A percentile compares a stretch with the other conserved stretches of the same genome.
These are phyloP conservation scores for Pseudogymnoascus sp. DNA, from an alignment of 2,329 filamentous ascomycete genomes.

Conservation along the genomic window DNA sequence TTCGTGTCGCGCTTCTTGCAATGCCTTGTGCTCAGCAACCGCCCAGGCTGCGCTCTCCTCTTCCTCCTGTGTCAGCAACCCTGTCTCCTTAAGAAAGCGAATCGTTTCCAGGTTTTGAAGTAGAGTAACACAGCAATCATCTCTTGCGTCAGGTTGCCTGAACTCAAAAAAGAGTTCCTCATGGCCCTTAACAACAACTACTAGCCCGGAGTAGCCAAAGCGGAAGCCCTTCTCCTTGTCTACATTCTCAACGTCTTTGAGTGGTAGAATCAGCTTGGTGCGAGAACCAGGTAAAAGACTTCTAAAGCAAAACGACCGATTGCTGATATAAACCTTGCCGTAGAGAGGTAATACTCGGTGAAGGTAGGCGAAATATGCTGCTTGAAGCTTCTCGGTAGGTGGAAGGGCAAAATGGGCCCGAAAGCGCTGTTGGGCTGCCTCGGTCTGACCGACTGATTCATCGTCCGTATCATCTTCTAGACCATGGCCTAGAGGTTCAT, in stretches of 20 bases:
- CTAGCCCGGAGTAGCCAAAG: slow-evolving; percentile 82
- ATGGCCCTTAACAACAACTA: slow-evolving; percentile 86
- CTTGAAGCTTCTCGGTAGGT: slow-evolving; percentile 70
- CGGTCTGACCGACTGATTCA: slow-evolving; percentile 55
- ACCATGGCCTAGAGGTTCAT: slow-evolving; percentile 47
- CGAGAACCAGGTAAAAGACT: slow-evolving; percentile 82
- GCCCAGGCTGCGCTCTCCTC: slow-evolving; percentile 65
- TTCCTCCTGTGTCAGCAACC: slow-evolving; percentile 59
- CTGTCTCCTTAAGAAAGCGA: slow-evolving; percentile 63
- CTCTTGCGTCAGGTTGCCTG: slow-evolving; percentile 63
- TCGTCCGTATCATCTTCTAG: slow-evolving; percentile 48
- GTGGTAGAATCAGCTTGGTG: slow-evolving; percentile 84
- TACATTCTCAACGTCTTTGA: slow-evolving; percentile 86
- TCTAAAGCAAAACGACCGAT: slow-evolving; percentile 83
- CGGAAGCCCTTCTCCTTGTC: slow-evolving; percentile 93
- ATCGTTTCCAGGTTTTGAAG: slow-evolving; percentile 68
- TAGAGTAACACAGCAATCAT: slow-evolving; percentile 81
- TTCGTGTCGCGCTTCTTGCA: slow-evolving; percentile 63
- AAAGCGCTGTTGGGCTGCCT: slow-evolving; percentile 71
- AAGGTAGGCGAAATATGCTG: slow-evolving; percentile 89
- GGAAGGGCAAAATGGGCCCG: slow-evolving; percentile 86
- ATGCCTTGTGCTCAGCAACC: slow-evolving; percentile 69
- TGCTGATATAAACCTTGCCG: slow-evolving; percentile 92
- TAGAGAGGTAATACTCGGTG: slow-evolving; percentile 85
- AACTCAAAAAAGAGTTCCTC: slow-evolving; percentile 98